Evolutionary conservation across 2,329 filamentous ascomycete genomes (phyloP).

Genomic region (Chaetomiaceae sp.): DNA sequence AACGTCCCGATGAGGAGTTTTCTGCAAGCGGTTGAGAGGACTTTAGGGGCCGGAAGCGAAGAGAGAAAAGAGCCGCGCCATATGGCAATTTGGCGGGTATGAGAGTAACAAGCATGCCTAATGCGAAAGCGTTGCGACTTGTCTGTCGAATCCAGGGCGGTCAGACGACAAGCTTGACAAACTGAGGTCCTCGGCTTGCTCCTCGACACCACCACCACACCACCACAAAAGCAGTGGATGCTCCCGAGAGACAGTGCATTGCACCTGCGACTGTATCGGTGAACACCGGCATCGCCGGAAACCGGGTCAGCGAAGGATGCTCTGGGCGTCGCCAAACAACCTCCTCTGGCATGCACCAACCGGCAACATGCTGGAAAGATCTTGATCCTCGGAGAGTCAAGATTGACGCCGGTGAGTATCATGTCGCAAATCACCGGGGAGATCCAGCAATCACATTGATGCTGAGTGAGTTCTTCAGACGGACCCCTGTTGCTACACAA

Average conservation of each 20-base stretch:
- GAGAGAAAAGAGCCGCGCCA: too few relatives aligned
- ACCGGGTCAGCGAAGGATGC: background rate
- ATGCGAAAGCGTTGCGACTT: too few relatives aligned
- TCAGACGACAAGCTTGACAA: too few relatives aligned
- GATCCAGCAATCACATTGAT: conserved; percentile 20
- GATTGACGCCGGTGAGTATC: conserved; percentile 23
- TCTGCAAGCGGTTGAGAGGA: too few relatives aligned
- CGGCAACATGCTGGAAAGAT: background rate
- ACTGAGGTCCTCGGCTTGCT: too few relatives aligned
- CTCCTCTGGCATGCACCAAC: background rate
- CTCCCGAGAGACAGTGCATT: background rate
- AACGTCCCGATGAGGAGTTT: too few relatives aligned
- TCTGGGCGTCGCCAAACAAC: background rate
- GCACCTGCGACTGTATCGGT: background rate
- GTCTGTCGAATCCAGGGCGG: too few relatives aligned
- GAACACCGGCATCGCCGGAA: background rate
- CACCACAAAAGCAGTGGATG: too few relatives aligned
- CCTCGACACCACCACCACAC: too few relatives aligned
- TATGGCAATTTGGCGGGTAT: too few relatives aligned
- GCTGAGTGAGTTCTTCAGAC: conserved; percentile 1
- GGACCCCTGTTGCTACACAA: background rate
- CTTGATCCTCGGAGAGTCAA: background rate
- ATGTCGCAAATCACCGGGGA: conserved; percentile 19
- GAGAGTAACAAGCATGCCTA: too few relatives aligned
- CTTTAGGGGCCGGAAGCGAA: too few relatives aligned